Evolutionary conservation across 805 yeast species (phyloP).

Genomic region (Wickerhamomyces sydowiorum): DNA sequence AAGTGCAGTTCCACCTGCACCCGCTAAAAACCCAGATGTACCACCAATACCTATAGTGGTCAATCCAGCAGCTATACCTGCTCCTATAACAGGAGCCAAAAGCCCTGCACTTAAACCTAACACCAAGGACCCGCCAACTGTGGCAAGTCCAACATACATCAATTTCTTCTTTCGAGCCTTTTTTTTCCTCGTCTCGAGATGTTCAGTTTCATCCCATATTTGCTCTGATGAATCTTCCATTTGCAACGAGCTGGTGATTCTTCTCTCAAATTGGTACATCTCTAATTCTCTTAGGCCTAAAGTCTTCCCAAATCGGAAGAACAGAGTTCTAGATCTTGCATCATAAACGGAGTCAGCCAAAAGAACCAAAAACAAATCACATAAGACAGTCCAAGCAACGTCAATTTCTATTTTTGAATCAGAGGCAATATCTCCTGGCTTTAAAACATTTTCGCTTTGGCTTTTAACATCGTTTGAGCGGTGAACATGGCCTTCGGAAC

Average conservation of each 20-base stretch:
- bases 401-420: conserved; percentile 52
- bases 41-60: conserved; percentile 94
- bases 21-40: conserved; percentile 89
- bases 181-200: conserved; percentile 67
- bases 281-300: conserved; percentile 61
- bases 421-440: conserved; percentile 28
- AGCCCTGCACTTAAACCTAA: conserved; percentile 94
- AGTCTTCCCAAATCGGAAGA: conserved; percentile 58
- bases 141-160: conserved; percentile 89
- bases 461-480: neutral
- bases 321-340: conserved; percentile 77
- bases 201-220: conserved; percentile 65
- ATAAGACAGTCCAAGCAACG: conserved; percentile 87
- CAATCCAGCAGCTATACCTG: conserved; percentile 95
- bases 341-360: conserved; percentile 85
- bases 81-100: conserved; percentile 96
- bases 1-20: conserved; percentile 93
- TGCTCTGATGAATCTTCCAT: conserved; percentile 78
- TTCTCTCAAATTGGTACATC: conserved; percentile 80
- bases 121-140: conserved; percentile 92
- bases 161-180: conserved; percentile 59
- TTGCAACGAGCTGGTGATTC: conserved; percentile 87
- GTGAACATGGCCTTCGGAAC: conserved; percentile 2
- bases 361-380: conserved; percentile 80
- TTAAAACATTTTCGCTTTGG: conserved; percentile 12